A percentile compares a stretch with the other conserved stretches of the same genome.
phyloP scores from a whole-genome alignment of 2,329 filamentous ascomycete genomes.

The Venturiaceae sp. region DNA sequence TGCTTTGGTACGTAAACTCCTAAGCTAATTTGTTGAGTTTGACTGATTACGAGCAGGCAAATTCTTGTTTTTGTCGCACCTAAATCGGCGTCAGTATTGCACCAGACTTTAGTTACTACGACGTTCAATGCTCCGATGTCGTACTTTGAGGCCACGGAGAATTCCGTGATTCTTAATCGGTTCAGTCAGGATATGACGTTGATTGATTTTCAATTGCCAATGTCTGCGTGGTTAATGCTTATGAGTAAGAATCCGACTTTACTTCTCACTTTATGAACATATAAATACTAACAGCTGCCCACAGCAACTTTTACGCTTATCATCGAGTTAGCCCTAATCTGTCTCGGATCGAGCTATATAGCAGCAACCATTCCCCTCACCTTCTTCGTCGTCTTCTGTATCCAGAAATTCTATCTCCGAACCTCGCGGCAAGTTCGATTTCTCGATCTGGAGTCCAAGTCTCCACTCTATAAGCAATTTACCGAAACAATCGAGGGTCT shows the following conservation, averaged over 20 bases:
- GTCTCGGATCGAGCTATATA: constrained; percentile 12
- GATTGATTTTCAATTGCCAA: neutral
- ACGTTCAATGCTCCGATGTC: constrained; percentile 3
- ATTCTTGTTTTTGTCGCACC: neutral
- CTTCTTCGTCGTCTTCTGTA: constrained; percentile 15
- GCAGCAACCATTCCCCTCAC: constrained; percentile 17
- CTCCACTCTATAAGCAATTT: constrained; percentile 36
- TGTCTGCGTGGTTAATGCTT: neutral
- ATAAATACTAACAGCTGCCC: too few species aligned
- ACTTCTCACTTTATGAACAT: too few species aligned
- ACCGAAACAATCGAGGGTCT: constrained; percentile 39
- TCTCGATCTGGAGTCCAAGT: constrained; percentile 33
- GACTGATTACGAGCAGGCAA: neutral
- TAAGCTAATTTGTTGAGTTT: neutral
- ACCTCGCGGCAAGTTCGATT: constrained; percentile 34
- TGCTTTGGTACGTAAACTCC: neutral
- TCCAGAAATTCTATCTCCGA: constrained; percentile 31
- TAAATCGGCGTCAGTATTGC: neutral
- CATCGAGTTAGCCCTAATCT: neutral
- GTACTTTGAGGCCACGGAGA: neutral
- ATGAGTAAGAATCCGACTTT: too few species aligned
- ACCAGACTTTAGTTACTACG: neutral
- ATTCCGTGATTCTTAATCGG: constrained; percentile 1
- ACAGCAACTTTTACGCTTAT: constrained; percentile 24
- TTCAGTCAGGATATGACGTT: constrained; percentile 9